Conservation (phyloP, 2,329 filamentous ascomycete genomes). For the Xylaria sp. region DNA sequence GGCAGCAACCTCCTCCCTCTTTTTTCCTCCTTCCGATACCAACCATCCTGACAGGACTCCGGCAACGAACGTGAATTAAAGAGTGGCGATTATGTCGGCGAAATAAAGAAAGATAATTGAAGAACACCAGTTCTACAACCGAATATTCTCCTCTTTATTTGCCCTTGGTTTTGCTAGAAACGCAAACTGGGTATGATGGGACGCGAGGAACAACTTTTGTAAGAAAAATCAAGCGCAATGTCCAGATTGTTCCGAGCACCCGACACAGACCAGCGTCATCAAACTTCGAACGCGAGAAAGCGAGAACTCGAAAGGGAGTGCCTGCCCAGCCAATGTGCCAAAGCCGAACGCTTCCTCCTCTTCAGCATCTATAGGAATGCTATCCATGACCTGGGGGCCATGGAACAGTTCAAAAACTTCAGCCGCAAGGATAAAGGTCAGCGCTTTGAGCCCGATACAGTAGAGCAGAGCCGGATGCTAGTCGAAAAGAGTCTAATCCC, state of each 20-base stretch:
- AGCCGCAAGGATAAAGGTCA: too few species aligned
- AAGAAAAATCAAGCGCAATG: conserved; percentile 3
- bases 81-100: neutral
- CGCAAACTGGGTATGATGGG: conserved; percentile 18
- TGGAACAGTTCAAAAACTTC: too few species aligned
- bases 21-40: conserved; percentile 17
- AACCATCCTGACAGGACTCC: conserved; percentile 7
- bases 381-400: neutral
- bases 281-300: neutral
- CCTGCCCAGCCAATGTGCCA: neutral
- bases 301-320: neutral
- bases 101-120: neutral
- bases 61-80: conserved; percentile 9
- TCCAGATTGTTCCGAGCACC: neutral
- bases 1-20: conserved; percentile 9
- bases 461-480: neutral
- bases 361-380: conserved; percentile 5
- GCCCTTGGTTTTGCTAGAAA: conserved; percentile 8
- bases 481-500: conserved; percentile 1
- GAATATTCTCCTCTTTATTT: conserved; percentile 1
- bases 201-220: conserved; percentile 13
- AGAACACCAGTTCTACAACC: conserved; percentile 9
- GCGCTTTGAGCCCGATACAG: neutral
- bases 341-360: neutral
- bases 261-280: neutral